These are phyloP conservation scores for Mycena epipterygia DNA, from an alignment of 768 basidiomycete species.

Conservation along the genomic window DNA sequence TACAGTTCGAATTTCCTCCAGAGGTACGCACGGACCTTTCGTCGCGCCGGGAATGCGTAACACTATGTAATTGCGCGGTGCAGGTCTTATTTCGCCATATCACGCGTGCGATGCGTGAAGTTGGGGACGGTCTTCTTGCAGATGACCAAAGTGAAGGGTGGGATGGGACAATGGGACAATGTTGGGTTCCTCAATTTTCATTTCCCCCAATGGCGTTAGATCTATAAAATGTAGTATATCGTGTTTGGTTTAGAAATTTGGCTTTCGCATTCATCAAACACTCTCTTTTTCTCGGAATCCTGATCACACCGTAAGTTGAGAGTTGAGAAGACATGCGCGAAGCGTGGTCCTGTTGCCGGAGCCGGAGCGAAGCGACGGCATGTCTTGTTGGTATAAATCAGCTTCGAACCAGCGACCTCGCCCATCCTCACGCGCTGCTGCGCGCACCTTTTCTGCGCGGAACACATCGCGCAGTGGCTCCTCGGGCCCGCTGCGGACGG, in stretches of 20 bases:
- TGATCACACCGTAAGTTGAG: too few relatives aligned
- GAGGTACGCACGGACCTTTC: too few relatives aligned
- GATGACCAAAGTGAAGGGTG: background rate
- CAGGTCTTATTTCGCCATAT: background rate
- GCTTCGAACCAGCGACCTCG: constrained; percentile 24
- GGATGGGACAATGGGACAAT: background rate
- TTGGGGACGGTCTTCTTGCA: background rate
- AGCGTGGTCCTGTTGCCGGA: too few relatives aligned
- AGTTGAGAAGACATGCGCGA: too few relatives aligned
- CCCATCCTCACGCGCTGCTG: constrained; percentile 22
- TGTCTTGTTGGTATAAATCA: too few relatives aligned
- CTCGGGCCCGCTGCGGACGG: background rate
- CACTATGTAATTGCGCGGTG: too few relatives aligned
- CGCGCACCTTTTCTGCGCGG: constrained; percentile 21
- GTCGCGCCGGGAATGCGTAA: too few relatives aligned
- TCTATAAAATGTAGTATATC: background rate
- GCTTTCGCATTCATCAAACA: background rate
- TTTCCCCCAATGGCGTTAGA: background rate
- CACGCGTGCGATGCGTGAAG: background rate
- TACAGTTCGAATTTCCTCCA: too few relatives aligned
- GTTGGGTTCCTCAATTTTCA: background rate
- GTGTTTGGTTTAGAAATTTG: background rate
- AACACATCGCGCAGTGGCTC: constrained; percentile 22
- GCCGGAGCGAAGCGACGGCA: too few relatives aligned
- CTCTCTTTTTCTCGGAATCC: background rate